Evolutionary conservation across 805 yeast genomes (phyloP), one percentile per base, ranked within the genome.

Genomic region (Sungouiella thailandica): DNA sequence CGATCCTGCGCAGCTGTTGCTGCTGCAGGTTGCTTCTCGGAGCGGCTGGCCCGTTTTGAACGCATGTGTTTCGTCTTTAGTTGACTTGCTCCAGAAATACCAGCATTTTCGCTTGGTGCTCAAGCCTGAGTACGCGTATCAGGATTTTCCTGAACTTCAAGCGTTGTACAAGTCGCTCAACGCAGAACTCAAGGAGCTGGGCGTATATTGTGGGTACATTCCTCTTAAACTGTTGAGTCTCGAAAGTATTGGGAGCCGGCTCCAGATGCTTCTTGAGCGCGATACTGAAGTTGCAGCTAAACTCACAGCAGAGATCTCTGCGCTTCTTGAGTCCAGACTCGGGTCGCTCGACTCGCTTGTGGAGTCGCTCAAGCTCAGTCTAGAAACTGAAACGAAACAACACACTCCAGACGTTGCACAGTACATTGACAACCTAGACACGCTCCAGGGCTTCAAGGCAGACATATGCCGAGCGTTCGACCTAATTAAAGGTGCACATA

Each of bases 141-240:
- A 36, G 18, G 49, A 44, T 16, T 17, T 42, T 10, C 47, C 50
- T 9, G 47, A 46, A 26, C 29, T 46, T 11, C 27, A 38, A 16
- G 27, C 24, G n/a, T 37, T 44, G 7, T 29, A 19, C 23, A 40
- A 39, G n/a, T 6, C 31, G 3, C 23, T 41, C 8, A 23, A 34
- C 13, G 27, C 25, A 14, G 35, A 33, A 15, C 31, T 46, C 16
- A 29, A 35, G n/a, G 13, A 17, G 10, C 25, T 32, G 15, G 50
- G 47, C 4, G 20, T 44, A 12, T n/a, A 6, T 23, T 14, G 40
- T 27, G 39, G 36, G 11, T 46, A 42, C 26, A 38, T 37, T 29
- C 49, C 49, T 8, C 25, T 30, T 7, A 46, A 46, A 24, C 35
- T 25, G 19, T 34, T 46, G 8, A 28, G 34, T 9, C 34, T 44